Percentiles rank a stretch among this genome's conserved stretches.
Evolutionary conservation across 2,329 filamentous ascomycete species (phyloP).

Genomic region (Trichothecium sympodiale): DNA sequence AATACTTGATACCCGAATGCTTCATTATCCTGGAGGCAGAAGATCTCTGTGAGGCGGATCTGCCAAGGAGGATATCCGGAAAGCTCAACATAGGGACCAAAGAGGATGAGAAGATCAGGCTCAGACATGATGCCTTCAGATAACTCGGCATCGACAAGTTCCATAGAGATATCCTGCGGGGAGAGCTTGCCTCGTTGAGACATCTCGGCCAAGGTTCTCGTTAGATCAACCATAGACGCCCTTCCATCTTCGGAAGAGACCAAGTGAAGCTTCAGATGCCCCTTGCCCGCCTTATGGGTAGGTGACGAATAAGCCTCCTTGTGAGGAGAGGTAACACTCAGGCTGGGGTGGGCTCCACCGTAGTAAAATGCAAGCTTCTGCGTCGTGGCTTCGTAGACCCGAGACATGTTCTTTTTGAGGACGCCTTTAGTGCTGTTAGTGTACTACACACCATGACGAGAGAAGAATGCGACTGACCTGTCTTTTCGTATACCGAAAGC

Average conservation of each 20-base stretch:
- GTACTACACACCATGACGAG: too few species aligned
- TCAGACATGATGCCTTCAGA: constrained; percentile 70
- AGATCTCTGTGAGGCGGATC: constrained; percentile 88
- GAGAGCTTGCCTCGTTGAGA: constrained; percentile 78
- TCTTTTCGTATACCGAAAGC: constrained; percentile 86
- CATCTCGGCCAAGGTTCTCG: constrained; percentile 90
- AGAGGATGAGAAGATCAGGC: constrained; percentile 81
- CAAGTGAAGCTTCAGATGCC: constrained; percentile 54
- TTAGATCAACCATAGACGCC: constrained; percentile 90
- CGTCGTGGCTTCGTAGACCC: constrained; percentile 68
- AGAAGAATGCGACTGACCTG: constrained; percentile 51
- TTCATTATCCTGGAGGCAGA: constrained; percentile 63
- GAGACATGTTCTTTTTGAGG: constrained; percentile 80
- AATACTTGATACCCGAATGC: constrained; percentile 93
- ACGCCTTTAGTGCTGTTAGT: constrained; percentile 52
- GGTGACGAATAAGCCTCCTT: constrained; percentile 23
- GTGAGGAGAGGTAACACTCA: constrained; percentile 44
- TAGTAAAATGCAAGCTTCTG: constrained; percentile 82
- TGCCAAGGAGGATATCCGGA: constrained; percentile 97
- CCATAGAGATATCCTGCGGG: constrained; percentile 68
- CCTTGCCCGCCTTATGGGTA: constrained; percentile 15
- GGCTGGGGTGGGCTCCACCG: constrained; percentile 58
- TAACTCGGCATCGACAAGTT: constrained; percentile 84
- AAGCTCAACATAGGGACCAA: constrained; percentile 72
- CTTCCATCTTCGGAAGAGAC: constrained; percentile 82